These are phyloP conservation scores for Mycosphaerella arachidis DNA, from an alignment of 2,329 filamentous ascomycete genomes.

Conservation along the genomic window DNA sequence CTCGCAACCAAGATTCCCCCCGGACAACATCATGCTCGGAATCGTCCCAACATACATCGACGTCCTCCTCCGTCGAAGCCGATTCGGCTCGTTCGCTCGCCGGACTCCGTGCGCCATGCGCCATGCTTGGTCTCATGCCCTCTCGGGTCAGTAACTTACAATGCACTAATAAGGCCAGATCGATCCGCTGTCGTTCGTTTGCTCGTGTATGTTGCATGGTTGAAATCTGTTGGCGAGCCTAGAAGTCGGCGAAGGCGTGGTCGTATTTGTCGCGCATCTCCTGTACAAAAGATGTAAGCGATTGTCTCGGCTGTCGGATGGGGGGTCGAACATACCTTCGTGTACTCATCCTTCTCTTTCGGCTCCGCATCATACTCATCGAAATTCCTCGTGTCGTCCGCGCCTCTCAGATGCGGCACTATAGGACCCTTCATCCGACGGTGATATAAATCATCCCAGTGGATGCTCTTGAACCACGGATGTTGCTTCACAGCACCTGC, in stretches of 20 bases:
- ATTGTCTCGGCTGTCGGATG: too few relatives aligned
- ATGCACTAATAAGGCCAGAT: conserved; percentile 13
- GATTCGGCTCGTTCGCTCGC: background rate
- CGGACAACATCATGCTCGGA: background rate
- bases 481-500: conserved; percentile 68
- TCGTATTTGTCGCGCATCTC: conserved; percentile 68
- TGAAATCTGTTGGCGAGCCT: conserved; percentile 6
- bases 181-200: conserved; percentile 3
- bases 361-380: conserved; percentile 78
- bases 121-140: conserved; percentile 15
- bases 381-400: conserved; percentile 75
- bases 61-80: background rate
- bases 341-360: conserved; percentile 61
- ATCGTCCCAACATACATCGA: background rate
- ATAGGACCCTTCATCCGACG: conserved; percentile 66
- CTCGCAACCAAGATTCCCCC: background rate
- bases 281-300: conserved; percentile 4
- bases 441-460: conserved; percentile 69
- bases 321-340: conserved; percentile 39
- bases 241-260: conserved; percentile 67
- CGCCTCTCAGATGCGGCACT: conserved; percentile 66
- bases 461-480: conserved; percentile 66
- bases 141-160: conserved; percentile 15
- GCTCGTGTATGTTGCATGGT: conserved; percentile 1
- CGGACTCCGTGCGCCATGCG: conserved; percentile 17